Percentiles rank a stretch among this genome's conserved stretches.
Conservation (phyloP, 345 rosid genomes). For the Eucalyptus erythrocorys region DNA sequence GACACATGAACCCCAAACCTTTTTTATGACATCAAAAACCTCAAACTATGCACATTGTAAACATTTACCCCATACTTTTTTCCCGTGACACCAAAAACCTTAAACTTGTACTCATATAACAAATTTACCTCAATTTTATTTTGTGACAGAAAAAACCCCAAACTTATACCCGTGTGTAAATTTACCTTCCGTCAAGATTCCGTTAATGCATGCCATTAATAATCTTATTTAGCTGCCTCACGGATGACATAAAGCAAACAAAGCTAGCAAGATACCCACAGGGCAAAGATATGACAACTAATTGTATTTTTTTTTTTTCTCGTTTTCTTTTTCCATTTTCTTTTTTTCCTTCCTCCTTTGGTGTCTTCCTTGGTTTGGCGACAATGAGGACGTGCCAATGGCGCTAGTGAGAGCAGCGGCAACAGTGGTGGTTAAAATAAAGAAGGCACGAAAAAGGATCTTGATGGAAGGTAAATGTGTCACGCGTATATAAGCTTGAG, state of each 20-base stretch:
- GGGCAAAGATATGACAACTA: neutral
- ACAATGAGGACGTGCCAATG: neutral
- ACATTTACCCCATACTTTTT: neutral
- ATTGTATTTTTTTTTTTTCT: neutral
- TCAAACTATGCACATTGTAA: neutral
- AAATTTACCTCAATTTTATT: neutral
- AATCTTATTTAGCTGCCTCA: neutral
- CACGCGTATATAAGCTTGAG: neutral
- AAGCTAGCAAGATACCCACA: neutral
- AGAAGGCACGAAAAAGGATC: neutral
- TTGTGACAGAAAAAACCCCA: neutral
- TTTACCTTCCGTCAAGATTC: neutral
- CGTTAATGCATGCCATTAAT: neutral
- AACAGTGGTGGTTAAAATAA: neutral
- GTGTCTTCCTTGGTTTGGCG: neutral
- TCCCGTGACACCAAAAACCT: neutral
- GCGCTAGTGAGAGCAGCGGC: neutral
- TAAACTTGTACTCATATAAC: neutral
- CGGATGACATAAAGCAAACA: neutral
- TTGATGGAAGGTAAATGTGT: neutral
- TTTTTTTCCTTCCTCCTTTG: neutral
- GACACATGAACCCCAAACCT: neutral
- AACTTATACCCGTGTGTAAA: neutral
- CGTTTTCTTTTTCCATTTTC: too few species aligned
- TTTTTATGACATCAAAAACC: neutral